Percentiles rank a stretch among this genome's conserved stretches.
Conservation (phyloP, 176 grass and related monocot species). For the bread wheat (Triticum aestivum) region DNA sequence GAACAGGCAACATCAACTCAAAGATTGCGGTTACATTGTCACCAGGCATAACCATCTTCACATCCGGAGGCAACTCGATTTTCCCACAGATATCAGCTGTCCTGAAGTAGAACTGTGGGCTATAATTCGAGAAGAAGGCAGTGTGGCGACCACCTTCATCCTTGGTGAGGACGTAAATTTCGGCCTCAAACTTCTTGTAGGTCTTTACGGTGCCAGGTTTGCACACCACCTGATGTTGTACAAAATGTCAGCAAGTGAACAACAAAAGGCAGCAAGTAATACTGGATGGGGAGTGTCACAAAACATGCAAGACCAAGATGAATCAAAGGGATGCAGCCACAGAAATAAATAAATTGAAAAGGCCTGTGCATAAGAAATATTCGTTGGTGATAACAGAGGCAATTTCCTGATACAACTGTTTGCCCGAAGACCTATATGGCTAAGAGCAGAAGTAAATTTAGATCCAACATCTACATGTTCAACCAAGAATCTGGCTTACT, state of each 20-base stretch:
- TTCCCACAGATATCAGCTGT: conserved; percentile 94
- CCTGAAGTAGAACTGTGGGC: conserved; percentile 92
- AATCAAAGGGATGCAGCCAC: not conserved
- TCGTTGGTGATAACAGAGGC: not conserved
- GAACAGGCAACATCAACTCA: conserved; percentile 79
- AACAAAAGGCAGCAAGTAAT: not conserved
- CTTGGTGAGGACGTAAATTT: conserved; percentile 87
- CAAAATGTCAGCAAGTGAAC: not conserved
- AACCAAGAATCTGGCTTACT: not conserved
- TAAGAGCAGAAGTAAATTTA: not conserved
- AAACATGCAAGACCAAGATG: not conserved
- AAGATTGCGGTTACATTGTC: conserved; percentile 86
- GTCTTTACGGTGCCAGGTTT: conserved; percentile 86
- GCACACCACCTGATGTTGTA: conserved; percentile 68
- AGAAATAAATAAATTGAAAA: not conserved
- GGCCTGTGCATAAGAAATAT: too few species aligned
- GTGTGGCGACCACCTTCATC: conserved; percentile 98
- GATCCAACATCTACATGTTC: not conserved
- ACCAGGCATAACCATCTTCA: conserved; percentile 95
- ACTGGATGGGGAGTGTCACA: not conserved
- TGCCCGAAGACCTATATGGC: not conserved
- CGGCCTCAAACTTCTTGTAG: conserved; percentile 84
- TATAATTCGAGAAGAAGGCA: conserved; percentile 81
- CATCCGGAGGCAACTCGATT: conserved; percentile 52
- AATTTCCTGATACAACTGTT: not conserved